Evolutionary conservation across 345 rosid species (phyloP), one percentile per base, ranked within the genome.

Genomic region (Diplotaxis tenuifolia): DNA sequence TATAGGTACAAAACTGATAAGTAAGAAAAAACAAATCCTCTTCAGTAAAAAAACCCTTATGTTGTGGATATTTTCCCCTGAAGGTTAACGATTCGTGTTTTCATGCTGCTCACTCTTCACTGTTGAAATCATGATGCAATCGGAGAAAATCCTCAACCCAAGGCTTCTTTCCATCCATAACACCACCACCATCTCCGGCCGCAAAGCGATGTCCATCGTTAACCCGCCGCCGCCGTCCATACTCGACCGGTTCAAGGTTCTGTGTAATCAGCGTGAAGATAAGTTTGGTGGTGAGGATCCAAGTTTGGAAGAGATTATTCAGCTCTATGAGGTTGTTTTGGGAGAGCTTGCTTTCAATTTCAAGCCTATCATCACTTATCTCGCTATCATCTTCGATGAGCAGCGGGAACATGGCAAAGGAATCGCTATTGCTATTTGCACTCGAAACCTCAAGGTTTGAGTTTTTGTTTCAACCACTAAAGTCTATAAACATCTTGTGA

Each of bases 331-430:
- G 81, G 68, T 79, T 45, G 59, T 90, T 8, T 79, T 96, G 62
- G 82, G 88, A 3, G 99, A 96, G 42, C 82, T 96, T 29, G 83
- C 88, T 45, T 81, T 96, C 83, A 96, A 92, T 86, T 96, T 96
- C 38, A 96, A 96, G 83, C 99, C 99, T 61, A 84, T 92, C 21
- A 96, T 96, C 78, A 96, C 96, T 50, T 97, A 96, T 85, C 92
- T 96, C 78, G 92, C 99, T 2, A 90, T 92, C 62, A 85, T 96
- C 58, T 97, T 98, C 5, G 99, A 96, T 18, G 99, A 96, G 62
- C 96, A 84, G 72, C 78, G 86, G 71, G 93, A 82, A 70, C 84
- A 90, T 12, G 90, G 83, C 3, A 85, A 83, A 75, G 98, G 98
- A 70, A 89, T 96, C 76, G 97, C 99, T 5, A 86, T 82, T 29